Evolutionary conservation across 1,284 basidiomycete genomes (phyloP), one percentile per base, ranked within the genome.

Genomic region (Thecaphora frezii): DNA sequence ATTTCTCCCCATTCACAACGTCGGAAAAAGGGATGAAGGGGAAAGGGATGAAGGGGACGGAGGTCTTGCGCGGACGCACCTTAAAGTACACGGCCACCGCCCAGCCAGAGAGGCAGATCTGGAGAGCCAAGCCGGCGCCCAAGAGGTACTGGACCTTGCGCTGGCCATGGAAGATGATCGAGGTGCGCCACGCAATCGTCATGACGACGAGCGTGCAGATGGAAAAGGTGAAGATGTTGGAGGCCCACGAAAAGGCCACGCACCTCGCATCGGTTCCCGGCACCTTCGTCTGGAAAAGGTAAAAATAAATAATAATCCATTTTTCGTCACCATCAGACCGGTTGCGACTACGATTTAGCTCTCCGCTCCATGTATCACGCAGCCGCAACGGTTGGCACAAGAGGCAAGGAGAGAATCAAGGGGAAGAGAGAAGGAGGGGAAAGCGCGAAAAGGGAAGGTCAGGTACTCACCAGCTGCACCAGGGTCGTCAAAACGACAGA

Each of bases 181-280:
- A 37, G 8, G 54, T 57, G 23, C 65, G 45, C 65, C 65, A 67
- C 1, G 48, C 54, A 5, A 67, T 45, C 14, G 59, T 57, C 18
- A 49, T 49, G 14, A 67, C 59, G 0, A 67, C 60, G 16, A 67
- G 36, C 22, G 41, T 39, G 23, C 60, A 67, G 44, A 60, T 56
- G 14, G 55, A 1, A 44, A 66, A 66, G 51, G 54, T 59, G 22
- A 66, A 42, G 28, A 55, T 56, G 14, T 52, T 56, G 3, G 48
- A 36, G 2, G 56, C 58, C 64, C 64, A 66, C 5, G 64, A 56
- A 55, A 59, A 66, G 24, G 36, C 22, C 7, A 38, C 44, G 37
- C 64, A 66, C 13, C 46, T 46, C 1, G 33, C 41, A 33, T 62
- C 52, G 9, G 44, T 33, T 45, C 37, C 46, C 14, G 63, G 48